A percentile compares a stretch with the other conserved stretches of the same genome.
These are phyloP conservation scores for Anaeromyces robustus DNA, from an alignment of 192 early-diverging fungal genomes.

Conservation along the genomic window DNA sequence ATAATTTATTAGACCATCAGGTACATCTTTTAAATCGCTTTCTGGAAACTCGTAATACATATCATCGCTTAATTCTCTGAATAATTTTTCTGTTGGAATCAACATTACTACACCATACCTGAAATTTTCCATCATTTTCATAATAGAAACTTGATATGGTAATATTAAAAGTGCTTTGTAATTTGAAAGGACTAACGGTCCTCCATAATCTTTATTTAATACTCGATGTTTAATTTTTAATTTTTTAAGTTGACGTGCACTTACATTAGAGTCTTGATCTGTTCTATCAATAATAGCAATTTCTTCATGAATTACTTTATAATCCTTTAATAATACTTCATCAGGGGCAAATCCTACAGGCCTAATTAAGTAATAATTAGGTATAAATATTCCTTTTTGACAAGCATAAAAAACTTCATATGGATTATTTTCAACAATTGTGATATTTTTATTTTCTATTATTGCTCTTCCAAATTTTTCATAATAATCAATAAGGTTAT, in stretches of 20 bases:
- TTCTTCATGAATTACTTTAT: background rate
- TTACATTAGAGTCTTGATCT: background rate
- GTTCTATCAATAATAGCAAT: background rate
- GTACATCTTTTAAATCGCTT: background rate
- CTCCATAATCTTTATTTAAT: background rate
- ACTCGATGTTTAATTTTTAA: background rate
- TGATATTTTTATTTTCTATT: background rate
- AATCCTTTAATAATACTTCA: background rate
- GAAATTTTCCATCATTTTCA: background rate
- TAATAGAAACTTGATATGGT: too few relatives aligned
- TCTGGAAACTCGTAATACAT: background rate
- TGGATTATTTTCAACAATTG: background rate
- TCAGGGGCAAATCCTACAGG: background rate
- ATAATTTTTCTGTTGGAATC: background rate
- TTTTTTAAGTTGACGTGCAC: background rate
- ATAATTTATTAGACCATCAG: background rate
- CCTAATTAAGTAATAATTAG: background rate
- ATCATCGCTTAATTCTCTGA: background rate
- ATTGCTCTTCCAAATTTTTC: background rate
- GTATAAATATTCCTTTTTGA: background rate
- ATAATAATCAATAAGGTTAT: background rate
- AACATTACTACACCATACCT: background rate
- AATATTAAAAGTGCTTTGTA: background rate
- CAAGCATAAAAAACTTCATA: background rate
- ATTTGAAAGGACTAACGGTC: background rate